Base-by-base conservation (phyloP, 108 stramenopile genomes). In the Stephanodiscus triporus region DNA sequence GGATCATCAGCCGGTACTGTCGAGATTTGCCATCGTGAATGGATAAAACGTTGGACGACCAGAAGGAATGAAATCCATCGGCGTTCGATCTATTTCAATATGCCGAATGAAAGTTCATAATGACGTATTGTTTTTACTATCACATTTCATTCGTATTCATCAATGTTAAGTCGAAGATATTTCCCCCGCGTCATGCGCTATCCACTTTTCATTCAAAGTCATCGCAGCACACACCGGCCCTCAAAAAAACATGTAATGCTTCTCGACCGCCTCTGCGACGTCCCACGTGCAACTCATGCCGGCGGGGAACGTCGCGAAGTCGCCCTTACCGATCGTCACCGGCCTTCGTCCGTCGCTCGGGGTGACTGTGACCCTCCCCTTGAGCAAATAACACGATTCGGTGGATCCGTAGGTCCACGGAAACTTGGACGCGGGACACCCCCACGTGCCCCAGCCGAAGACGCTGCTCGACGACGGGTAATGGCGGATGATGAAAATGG, bases 271-370 rank as follows among this genome's bases (percentile, higher is more conserved):
- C 72, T 87, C 90, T 17, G 56, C 65, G 9, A 91, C 91, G 74
- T 91, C 88, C 91, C 91, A 91, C 6, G 88, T 89, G 66, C 91
- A 91, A 62, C 83, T 86, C 88, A 91, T 88, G 9, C 91, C 91
- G 23, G 84, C 86, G 14, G 91, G 91, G 66, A 91, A 91, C 8
- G 88, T 89, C 9, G 85, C 87, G 65, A 87, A 89, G 72, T 91
- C 91, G 7, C 91, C 91, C 30, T 83, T 80, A 8, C 82, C 88
- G 73, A 89, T 83, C 9, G 86, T 87, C 1, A 67, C 91, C 5
- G 88, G 56, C 34, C 84, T 68, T 22, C 88, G 71, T 23, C 83
- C 89, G 64, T 92, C 88, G 10, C 72, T 64, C 50, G 91, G 88
- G 16, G 88, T 92, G 38, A 92, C 91, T 0, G 89, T 92, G 11